phyloP scores from a whole-genome alignment of 495 filamentous ascomycete genomes.

The Pyrenula massariospora region DNA sequence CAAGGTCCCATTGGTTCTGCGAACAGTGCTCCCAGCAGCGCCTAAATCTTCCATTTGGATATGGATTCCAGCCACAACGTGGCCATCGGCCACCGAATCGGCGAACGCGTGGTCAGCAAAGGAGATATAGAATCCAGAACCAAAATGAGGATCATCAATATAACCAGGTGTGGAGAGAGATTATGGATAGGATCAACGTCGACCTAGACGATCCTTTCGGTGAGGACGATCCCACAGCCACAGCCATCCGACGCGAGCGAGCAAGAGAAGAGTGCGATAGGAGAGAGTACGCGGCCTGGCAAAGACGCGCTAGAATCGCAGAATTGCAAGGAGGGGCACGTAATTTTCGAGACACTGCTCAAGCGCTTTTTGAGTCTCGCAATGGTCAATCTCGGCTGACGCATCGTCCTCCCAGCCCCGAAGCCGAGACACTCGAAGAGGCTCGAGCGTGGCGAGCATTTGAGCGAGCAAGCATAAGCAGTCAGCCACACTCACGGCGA shows the following conservation, averaged over 20 bases:
- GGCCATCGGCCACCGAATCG: slow-evolving; percentile 21
- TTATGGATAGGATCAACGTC: slow-evolving; percentile 54
- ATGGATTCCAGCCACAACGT: not conserved
- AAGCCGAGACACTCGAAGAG: slow-evolving; percentile 65
- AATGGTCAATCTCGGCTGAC: slow-evolving; percentile 19
- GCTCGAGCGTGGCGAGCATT: slow-evolving; percentile 79
- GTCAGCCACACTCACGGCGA: slow-evolving; percentile 27
- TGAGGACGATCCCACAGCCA: slow-evolving; percentile 43
- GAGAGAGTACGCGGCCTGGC: slow-evolving; percentile 60
- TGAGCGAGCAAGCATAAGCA: slow-evolving; percentile 66
- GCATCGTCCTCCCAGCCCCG: slow-evolving; percentile 34
- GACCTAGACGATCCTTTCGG: slow-evolving; percentile 88
- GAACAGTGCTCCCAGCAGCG: slow-evolving; percentile 53
- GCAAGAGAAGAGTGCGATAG: slow-evolving; percentile 48
- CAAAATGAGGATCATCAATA: slow-evolving; percentile 40
- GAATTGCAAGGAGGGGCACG: slow-evolving; percentile 58
- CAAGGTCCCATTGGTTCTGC: slow-evolving; percentile 74
- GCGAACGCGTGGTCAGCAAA: slow-evolving; percentile 40
- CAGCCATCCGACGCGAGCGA: slow-evolving; percentile 39
- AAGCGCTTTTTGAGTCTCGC: slow-evolving; percentile 19
- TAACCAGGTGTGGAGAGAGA: slow-evolving; percentile 59
- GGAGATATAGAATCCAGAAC: slow-evolving; percentile 24
- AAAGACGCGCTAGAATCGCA: slow-evolving; percentile 70
- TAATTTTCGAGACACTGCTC: slow-evolving; percentile 53
- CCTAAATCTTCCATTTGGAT: not conserved